Conservation (phyloP, 2,329 filamentous ascomycete genomes). For the Cladosporium sp. region DNA sequence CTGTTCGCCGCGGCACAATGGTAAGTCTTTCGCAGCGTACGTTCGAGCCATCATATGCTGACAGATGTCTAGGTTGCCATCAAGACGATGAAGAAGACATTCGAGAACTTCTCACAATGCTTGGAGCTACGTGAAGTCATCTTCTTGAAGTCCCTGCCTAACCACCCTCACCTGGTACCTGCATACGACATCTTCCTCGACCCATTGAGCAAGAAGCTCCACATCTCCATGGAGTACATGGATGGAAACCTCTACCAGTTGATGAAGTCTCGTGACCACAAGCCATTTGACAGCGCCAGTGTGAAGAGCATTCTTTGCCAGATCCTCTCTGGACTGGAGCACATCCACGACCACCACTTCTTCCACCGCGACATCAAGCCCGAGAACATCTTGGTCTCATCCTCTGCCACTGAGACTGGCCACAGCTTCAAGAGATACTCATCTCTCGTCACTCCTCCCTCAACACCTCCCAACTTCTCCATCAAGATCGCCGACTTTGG, state of each 20-base stretch:
- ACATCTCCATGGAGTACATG: slow-evolving; percentile 99
- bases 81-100: slow-evolving; percentile 99
- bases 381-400: slow-evolving; percentile 96
- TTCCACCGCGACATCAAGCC: slow-evolving; percentile 99
- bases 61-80: slow-evolving; percentile 75
- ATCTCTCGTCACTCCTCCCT: slow-evolving; percentile 87
- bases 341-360: slow-evolving; percentile 95
- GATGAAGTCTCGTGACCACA: slow-evolving; percentile 98
- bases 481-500: slow-evolving; percentile 99
- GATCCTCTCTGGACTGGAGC: slow-evolving; percentile 92
- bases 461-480: slow-evolving; percentile 88
- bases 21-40: slow-evolving; percentile 61
- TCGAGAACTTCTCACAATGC: slow-evolving; percentile 87
- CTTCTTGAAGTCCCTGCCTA: slow-evolving; percentile 85
- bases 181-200: slow-evolving; percentile 98
- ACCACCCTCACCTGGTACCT: slow-evolving; percentile 90
- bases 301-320: slow-evolving; percentile 98
- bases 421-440: slow-evolving; percentile 94
- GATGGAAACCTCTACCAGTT: slow-evolving; percentile 98
- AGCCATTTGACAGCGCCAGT: slow-evolving; percentile 82
- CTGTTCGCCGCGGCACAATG: slow-evolving; percentile 87
- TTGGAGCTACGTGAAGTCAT: slow-evolving; percentile 95
- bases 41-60: slow-evolving; percentile 4
- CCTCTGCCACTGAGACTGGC: slow-evolving; percentile 77
- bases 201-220: slow-evolving; percentile 90